Conservation (phyloP, 805 yeast species). For the Schwanniomyces occidentalis region DNA sequence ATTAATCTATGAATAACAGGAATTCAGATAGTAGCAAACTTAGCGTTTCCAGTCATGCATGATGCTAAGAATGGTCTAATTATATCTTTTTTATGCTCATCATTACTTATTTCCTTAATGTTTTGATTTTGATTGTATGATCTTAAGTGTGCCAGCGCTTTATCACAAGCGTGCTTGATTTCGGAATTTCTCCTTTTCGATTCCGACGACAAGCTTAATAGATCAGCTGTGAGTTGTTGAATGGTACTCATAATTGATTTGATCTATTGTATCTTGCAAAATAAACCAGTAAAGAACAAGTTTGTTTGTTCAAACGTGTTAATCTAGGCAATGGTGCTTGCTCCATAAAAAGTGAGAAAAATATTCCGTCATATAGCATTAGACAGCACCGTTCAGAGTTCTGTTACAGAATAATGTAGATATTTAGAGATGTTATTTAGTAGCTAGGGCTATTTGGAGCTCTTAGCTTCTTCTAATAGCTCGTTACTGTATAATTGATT, state of each 20-base stretch:
- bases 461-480: too few relatives aligned
- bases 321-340: too few relatives aligned
- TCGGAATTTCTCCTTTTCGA: constrained; percentile 70
- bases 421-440: too few relatives aligned
- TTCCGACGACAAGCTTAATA: constrained; percentile 62
- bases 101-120: constrained; percentile 20
- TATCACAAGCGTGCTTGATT: constrained; percentile 51
- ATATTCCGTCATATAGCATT: too few relatives aligned
- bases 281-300: too few relatives aligned
- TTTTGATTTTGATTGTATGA: constrained; percentile 3
- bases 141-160: constrained; percentile 17
- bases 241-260: constrained; percentile 37
- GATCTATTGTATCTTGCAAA: neutral
- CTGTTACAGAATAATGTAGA: too few relatives aligned
- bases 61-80: constrained; percentile 67
- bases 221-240: constrained; percentile 55
- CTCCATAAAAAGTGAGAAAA: too few relatives aligned
- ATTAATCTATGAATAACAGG: constrained; percentile 69
- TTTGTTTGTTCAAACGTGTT: too few relatives aligned
- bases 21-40: constrained; percentile 68
- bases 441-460: too few relatives aligned
- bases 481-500: too few relatives aligned
- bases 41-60: constrained; percentile 73
- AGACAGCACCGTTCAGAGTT: too few relatives aligned
- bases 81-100: constrained; percentile 13